These are phyloP conservation scores for Sarocladium brachiariae DNA, from an alignment of 2,329 filamentous ascomycete genomes.

Conservation along the genomic window DNA sequence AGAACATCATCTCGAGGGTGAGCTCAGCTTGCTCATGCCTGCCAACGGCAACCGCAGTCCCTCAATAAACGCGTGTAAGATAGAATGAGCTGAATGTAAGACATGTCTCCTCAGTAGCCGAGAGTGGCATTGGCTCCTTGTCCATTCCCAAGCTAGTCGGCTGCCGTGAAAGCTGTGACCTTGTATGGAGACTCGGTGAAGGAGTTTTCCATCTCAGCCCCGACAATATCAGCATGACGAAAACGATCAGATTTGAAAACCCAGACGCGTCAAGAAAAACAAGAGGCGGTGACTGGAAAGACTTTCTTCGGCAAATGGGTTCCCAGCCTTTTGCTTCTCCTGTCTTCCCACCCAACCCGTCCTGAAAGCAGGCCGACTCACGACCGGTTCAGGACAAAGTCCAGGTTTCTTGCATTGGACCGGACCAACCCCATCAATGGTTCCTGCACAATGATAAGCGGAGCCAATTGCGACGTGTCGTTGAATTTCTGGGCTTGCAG, in stretches of 20 bases:
- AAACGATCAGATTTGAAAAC: neutral
- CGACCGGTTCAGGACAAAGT: neutral
- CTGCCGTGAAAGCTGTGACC: too few relatives aligned
- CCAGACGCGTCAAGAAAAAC: neutral
- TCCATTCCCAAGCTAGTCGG: too few relatives aligned
- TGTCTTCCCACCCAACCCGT: neutral
- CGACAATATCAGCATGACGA: too few relatives aligned
- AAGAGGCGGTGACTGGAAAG: neutral
- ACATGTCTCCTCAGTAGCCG: too few relatives aligned
- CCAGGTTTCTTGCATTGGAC: neutral
- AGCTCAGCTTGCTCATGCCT: conserved; percentile 19
- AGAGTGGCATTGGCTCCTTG: too few relatives aligned
- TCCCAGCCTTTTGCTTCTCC: neutral
- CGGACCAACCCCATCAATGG: neutral
- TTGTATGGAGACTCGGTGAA: too few relatives aligned
- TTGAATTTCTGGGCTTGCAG: conserved; percentile 6
- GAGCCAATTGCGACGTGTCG: conserved; percentile 3
- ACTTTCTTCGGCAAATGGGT: too few relatives aligned
- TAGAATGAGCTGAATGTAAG: neutral
- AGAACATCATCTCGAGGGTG: conserved; percentile 17
- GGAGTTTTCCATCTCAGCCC: neutral
- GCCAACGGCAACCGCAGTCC: conserved; percentile 14
- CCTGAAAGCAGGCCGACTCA: neutral
- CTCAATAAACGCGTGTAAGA: neutral
- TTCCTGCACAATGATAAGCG: neutral